Conservation (phyloP, 352 stramenopile species). For the Pythium brachiatum region DNA sequence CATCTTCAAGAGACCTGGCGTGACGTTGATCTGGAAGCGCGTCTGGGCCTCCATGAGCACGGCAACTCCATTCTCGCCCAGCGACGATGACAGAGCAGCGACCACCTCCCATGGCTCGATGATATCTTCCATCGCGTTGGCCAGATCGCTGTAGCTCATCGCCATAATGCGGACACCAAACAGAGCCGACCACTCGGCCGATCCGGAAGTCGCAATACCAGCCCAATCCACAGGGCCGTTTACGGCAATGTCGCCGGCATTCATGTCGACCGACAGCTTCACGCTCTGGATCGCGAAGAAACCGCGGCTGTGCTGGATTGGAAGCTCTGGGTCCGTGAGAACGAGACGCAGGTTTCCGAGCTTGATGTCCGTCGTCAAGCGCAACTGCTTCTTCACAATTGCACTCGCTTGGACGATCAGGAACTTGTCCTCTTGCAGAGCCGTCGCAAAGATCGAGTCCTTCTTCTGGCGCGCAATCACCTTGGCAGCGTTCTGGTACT, state of each 20-base stretch:
- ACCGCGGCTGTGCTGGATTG: constrained; percentile 29
- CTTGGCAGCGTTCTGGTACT: constrained; percentile 36
- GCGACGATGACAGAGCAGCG: constrained; percentile 25
- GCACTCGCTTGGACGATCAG: constrained; percentile 6
- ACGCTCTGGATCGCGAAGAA: constrained; percentile 37
- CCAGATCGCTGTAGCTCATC: constrained; percentile 36
- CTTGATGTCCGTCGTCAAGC: constrained; percentile 30
- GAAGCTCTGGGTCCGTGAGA: constrained; percentile 34
- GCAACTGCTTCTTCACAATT: constrained; percentile 24
- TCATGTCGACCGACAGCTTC: constrained; percentile 27
- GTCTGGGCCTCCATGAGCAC: constrained; percentile 35
- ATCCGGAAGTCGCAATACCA: constrained; percentile 22
- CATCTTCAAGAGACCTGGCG: constrained; percentile 50
- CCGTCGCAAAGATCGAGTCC: constrained; percentile 28
- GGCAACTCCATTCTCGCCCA: constrained; percentile 32
- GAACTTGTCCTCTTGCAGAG: constrained; percentile 26
- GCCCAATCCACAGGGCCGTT: constrained; percentile 21
- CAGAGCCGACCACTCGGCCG: constrained; percentile 32
- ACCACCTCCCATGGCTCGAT: constrained; percentile 41
- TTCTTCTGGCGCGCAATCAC: constrained; percentile 30
- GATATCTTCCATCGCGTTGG: constrained; percentile 35
- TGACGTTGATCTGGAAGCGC: constrained; percentile 42
- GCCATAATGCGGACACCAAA: constrained; percentile 33
- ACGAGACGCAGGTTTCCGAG: constrained; percentile 35
- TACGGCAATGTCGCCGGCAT: constrained; percentile 21